phyloP scores from a whole-genome alignment of 2,329 filamentous ascomycete species.

The Rugonectria rugulosa region DNA sequence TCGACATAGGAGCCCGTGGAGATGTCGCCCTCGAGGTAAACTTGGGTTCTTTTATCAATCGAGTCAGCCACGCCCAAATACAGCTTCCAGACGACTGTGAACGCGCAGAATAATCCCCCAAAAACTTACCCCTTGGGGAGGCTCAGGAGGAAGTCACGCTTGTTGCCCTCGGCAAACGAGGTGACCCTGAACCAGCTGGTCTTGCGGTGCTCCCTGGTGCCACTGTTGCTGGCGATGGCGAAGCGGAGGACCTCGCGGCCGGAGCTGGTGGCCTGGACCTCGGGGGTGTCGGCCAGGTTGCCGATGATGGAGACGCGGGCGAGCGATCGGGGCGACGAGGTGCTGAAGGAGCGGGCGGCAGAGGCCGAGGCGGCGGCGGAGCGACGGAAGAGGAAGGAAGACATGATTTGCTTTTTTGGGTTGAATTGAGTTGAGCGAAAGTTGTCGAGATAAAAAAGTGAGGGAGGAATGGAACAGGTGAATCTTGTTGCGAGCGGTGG shows the following conservation, averaged over 20 bases:
- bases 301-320: conserved; percentile 89
- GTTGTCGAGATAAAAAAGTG: no score
- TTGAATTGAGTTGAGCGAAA: no score
- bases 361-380: conserved; percentile 56
- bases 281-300: conserved; percentile 81
- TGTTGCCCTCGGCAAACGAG: conserved; percentile 74
- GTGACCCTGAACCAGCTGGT: conserved; percentile 88
- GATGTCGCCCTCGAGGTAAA: conserved; percentile 87
- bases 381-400: conserved; percentile 60
- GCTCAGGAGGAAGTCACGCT: conserved; percentile 74
- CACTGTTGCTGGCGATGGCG: conserved; percentile 73
- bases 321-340: conserved; percentile 68
- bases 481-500: background rate
- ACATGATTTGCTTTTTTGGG: conserved; percentile 44
- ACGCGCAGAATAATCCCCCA: no score
- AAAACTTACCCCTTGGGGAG: conserved; percentile 84
- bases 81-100: no score
- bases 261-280: conserved; percentile 72
- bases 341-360: conserved; percentile 76
- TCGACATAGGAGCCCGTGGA: conserved; percentile 72
- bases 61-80: no score
- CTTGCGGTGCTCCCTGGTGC: conserved; percentile 72
- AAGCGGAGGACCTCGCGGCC: conserved; percentile 82
- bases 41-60: conserved; percentile 80
- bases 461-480: no score